Evolutionary conservation across 2,329 filamentous ascomycete genomes (phyloP), one percentile per base, ranked within the genome.

Genomic region (Sarocladium brachiariae): DNA sequence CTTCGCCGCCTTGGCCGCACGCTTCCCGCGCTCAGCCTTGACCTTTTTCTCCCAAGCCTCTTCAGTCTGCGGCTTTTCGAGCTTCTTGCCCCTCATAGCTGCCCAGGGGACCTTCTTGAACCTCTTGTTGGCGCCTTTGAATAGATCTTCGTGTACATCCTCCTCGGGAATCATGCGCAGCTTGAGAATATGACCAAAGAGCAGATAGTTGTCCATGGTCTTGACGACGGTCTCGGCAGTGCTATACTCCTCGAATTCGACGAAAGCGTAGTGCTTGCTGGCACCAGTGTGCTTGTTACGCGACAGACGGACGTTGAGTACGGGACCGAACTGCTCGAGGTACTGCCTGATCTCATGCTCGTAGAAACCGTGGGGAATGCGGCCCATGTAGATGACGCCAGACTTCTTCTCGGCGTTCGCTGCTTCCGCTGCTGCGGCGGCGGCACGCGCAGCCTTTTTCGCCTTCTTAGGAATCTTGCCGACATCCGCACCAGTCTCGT

Each of bases 181-280:
- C 69, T 95, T 92, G 59, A 99, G 76, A 55, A 97, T 87, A 66
- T 96, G 92, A 5, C 89, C 89, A 66, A 96, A 97, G 63, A 99
- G 78, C 34, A 97, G 81, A 70, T 99, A 99, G 71, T 91, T 95
- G 75, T 96, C 83, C 93, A 99, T 99, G 19, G 93, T 96, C 71
- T 90, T 88, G 47, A 89, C 86, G 25, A 95, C 92, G 59, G 97
- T 90, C 61, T 89, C 86, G 34, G 93, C 92, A n/a, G 78, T 80
- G 56, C 69, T 71, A 46, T 90, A 87, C 52, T 89, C 84, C 30
- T 76, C 72, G 63, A 99, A 99, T 70, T 99, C 89, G 62, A 99
- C 79, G 68, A 96, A 99, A 27, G 89, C 93, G 63, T 87, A 95
- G 74, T 97, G 93, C 74, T 93, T 95, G 65, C 87, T 90, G 52